Base-by-base conservation (phyloP, 2,329 filamentous ascomycete genomes). In the Cercospora zeae-maydis region DNA sequence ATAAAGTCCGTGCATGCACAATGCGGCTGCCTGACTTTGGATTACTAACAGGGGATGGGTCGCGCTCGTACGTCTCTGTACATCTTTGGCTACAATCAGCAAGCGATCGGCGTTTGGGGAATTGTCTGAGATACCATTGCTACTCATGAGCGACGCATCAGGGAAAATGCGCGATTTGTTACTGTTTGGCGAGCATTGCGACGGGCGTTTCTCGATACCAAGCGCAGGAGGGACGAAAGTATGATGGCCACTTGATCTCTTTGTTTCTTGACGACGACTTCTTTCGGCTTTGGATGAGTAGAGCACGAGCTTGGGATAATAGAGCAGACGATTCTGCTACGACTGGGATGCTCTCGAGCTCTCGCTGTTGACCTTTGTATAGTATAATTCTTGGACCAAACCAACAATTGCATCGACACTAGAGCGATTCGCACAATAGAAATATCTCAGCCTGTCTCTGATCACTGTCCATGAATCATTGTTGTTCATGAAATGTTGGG, bases 71-170 rank as follows among this genome's bases (percentile, higher is more conserved):
- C 30, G 42, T 52, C 33, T 59, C 42, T 51, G 8, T 59, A 37
- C 45, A 31, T 36, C 16, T 27, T 51, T 39, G 45, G 56, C 45
- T 59, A 37, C 33, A 45, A 37, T 51, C 31, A 30, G 45, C 42
- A 51, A 59, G 56, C 56, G 56, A 59, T 27, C 19, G 56, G 56
- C 56, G 56, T 59, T 59, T 45, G 27, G 27, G 56, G 42, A 3
- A 21, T 30, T 49, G 56, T 49, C 37, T 34, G 56, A 59, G 42
- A 59, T 59, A 59, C 56, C 56, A 59, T 51, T 59, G 42, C 31
- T 59, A 34, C 30, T 36, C 39, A 59, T 19, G 56, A 59, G 56
- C 56, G 31, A 59, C 45, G 42, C 56, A 59, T 59, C 27, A 9
- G 47, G 24, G 30, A 24, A 31, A 21, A 3, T 51, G 31, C 10